Percentiles rank a stretch among this genome's conserved stretches.
phyloP scores from a whole-genome alignment of 306 rosid genomes.

The Quercus agrifolia region DNA sequence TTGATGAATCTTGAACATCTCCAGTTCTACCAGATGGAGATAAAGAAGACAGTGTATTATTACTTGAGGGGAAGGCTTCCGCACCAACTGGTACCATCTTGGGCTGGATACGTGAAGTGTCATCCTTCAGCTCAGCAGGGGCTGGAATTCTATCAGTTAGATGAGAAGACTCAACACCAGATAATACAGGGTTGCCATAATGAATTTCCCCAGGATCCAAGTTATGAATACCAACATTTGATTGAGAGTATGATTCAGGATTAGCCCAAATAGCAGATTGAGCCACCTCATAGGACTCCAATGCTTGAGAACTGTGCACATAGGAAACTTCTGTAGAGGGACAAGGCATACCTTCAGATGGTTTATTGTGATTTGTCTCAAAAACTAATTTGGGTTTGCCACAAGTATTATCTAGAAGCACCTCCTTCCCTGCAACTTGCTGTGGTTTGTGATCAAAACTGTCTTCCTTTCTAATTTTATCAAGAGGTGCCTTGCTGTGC shows the following conservation, averaged over 20 bases:
- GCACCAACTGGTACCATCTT: conserved; percentile 19
- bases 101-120: conserved; percentile 8
- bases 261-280: conserved; percentile 49
- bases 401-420: conserved; percentile 36
- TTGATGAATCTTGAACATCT: conserved; percentile 55
- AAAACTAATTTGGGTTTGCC: conserved; percentile 29
- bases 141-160: conserved; percentile 10
- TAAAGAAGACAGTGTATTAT: conserved; percentile 20
- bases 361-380: conserved; percentile 23
- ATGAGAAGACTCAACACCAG: conserved; percentile 22
- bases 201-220: conserved; percentile 20
- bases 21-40: conserved; percentile 40
- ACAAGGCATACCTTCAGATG: conserved; percentile 33
- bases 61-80: conserved; percentile 19
- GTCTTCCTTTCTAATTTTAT: conserved; percentile 39
- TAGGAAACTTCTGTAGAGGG: conserved; percentile 37
- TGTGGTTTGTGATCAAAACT: conserved; percentile 29
- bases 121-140: conserved; percentile 31
- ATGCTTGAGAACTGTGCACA: conserved; percentile 30
- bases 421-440: conserved; percentile 33
- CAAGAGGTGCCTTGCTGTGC: conserved; percentile 31
- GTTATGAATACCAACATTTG: conserved; percentile 34
- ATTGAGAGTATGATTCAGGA: conserved; percentile 47
- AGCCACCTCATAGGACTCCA: conserved; percentile 50
- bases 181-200: conserved; percentile 21